A percentile compares a stretch with the other conserved stretches of the same genome.
Evolutionary conservation across 345 rosid genomes (phyloP).

Genomic region (Litchi chinensis): DNA sequence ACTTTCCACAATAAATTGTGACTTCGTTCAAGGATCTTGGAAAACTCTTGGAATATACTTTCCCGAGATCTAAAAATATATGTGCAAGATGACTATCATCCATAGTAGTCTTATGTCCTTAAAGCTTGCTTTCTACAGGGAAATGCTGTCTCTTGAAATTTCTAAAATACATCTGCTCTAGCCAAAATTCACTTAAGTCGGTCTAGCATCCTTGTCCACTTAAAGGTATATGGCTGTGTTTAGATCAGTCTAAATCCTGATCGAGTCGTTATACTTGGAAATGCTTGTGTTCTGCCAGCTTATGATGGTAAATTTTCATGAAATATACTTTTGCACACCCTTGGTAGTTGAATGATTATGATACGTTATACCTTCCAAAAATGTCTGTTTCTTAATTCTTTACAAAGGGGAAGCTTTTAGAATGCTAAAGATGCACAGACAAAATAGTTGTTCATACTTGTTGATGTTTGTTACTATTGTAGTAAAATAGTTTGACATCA

Average conservation of each 20-base stretch:
- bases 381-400: background rate
- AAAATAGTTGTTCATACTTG: background rate
- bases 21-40: background rate
- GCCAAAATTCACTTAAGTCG: background rate
- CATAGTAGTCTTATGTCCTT: background rate
- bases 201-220: too few relatives aligned
- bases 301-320: background rate
- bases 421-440: background rate
- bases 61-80: background rate
- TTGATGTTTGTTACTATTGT: background rate
- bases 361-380: background rate
- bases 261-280: background rate
- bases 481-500: background rate
- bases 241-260: background rate
- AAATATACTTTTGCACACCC: background rate
- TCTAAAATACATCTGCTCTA: too few relatives aligned
- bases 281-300: background rate
- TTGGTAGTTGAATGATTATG: background rate
- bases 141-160: background rate
- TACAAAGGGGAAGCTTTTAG: background rate
- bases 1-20: background rate
- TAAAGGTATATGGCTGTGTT: background rate
- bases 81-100: background rate
- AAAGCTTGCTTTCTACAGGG: background rate
- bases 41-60: background rate